phyloP scores from a whole-genome alignment of 108 stramenopile species.

The Stephanodiscus minutulus region DNA sequence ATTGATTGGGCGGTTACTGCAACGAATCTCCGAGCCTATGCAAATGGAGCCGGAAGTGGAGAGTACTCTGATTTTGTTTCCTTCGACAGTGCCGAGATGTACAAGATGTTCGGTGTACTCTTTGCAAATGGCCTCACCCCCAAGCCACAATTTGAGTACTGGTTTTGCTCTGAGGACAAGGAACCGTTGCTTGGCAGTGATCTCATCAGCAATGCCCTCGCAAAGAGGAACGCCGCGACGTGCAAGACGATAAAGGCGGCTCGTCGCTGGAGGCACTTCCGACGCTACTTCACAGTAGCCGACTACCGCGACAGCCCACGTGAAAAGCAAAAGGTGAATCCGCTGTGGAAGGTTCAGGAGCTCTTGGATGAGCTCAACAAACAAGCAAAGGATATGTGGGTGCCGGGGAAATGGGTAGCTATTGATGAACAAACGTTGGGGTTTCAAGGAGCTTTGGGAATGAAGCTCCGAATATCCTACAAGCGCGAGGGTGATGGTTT shows the following conservation, averaged over 20 bases:
- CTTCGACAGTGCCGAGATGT: background rate
- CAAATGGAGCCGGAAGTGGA: background rate
- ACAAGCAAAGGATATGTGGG: conserved; percentile 13
- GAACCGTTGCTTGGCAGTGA: too few species aligned
- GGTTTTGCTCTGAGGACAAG: background rate
- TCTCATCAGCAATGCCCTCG: too few species aligned
- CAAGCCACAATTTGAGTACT: conserved; percentile 1
- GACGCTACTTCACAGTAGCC: too few species aligned
- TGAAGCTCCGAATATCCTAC: conserved; percentile 29
- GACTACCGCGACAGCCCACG: too few species aligned
- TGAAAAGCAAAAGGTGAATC: background rate
- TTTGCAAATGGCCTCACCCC: conserved; percentile 10
- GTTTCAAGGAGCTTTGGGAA: conserved; percentile 21
- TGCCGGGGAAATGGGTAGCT: conserved; percentile 22
- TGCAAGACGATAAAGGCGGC: too few species aligned
- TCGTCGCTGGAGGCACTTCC: too few species aligned
- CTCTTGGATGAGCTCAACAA: background rate
- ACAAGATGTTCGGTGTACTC: conserved; percentile 9
- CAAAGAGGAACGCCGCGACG: too few species aligned
- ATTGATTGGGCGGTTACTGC: background rate
- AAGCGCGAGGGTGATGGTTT: conserved; percentile 45
- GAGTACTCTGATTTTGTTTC: conserved; percentile 5
- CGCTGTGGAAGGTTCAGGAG: conserved; percentile 9
- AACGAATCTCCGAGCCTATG: background rate
- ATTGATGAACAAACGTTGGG: conserved; percentile 41